These are phyloP conservation scores for Triangularia verruculosa DNA, from an alignment of 2,329 filamentous ascomycete genomes.

Conservation along the genomic window DNA sequence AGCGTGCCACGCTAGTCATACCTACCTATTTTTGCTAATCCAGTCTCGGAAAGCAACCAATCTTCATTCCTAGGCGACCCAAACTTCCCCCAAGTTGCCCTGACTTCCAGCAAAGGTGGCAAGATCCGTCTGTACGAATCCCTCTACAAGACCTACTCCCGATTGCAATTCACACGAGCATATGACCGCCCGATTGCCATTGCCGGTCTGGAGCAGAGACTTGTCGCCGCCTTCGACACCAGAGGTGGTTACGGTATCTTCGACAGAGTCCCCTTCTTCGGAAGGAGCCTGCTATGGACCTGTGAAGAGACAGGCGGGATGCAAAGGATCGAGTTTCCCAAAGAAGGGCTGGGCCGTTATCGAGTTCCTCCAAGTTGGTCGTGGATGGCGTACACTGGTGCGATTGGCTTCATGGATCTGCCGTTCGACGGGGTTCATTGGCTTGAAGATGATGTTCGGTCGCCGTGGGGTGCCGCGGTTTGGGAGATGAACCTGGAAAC, in stretches of 20 bases:
- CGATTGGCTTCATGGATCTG: slow-evolving; percentile 26
- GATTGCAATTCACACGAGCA: slow-evolving; percentile 25
- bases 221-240: slow-evolving; percentile 26
- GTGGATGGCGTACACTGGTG: slow-evolving; percentile 17
- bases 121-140: slow-evolving; percentile 29
- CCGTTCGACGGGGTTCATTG: slow-evolving; percentile 22
- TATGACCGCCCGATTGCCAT: slow-evolving; percentile 35
- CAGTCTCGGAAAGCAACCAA: slow-evolving; percentile 2
- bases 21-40: neutral
- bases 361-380: slow-evolving; percentile 16
- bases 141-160: slow-evolving; percentile 33
- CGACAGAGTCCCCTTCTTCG: slow-evolving; percentile 26
- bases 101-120: slow-evolving; percentile 11
- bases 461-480: neutral
- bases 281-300: slow-evolving; percentile 33
- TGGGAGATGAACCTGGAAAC: neutral
- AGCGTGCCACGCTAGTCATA: no score
- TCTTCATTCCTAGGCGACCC: slow-evolving; percentile 31
- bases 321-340: slow-evolving; percentile 5
- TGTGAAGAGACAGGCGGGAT: slow-evolving; percentile 15
- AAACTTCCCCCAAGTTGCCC: slow-evolving; percentile 26
- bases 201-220: slow-evolving; percentile 32
- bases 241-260: slow-evolving; percentile 35
- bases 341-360: neutral
- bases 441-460: slow-evolving; percentile 1